A percentile compares a stretch with the other conserved stretches of the same genome.
These are phyloP conservation scores for Tremella yokohamensis DNA, from an alignment of 768 basidiomycete species.

Conservation along the genomic window DNA sequence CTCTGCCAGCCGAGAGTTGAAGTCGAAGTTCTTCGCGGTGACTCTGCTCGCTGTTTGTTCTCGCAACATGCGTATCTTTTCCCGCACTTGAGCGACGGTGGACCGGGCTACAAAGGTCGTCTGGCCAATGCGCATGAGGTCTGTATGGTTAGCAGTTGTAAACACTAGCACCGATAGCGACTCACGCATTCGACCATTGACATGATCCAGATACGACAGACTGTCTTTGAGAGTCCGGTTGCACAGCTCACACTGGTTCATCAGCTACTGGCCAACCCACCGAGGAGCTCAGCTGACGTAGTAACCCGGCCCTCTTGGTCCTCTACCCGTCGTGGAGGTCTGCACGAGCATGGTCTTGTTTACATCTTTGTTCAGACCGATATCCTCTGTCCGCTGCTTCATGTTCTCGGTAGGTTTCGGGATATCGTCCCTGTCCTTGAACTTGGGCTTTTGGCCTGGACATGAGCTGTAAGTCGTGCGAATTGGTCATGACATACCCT, in stretches of 20 bases:
- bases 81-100: conserved; percentile 86
- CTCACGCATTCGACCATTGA: conserved; percentile 90
- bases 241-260: conserved; percentile 71
- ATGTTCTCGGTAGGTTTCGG: conserved; percentile 92
- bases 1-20: conserved; percentile 79
- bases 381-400: conserved; percentile 75
- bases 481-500: conserved; percentile 21
- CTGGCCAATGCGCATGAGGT: conserved; percentile 90
- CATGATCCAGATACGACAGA: conserved; percentile 88
- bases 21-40: conserved; percentile 86
- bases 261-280: neutral
- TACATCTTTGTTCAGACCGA: conserved; percentile 92
- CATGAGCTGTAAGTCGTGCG: neutral
- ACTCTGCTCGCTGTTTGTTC: conserved; percentile 81
- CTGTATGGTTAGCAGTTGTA: conserved; percentile 53
- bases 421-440: conserved; percentile 57
- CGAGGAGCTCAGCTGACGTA: conserved; percentile 52
- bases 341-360: conserved; percentile 93
- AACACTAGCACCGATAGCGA: conserved; percentile 25
- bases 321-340: conserved; percentile 51
- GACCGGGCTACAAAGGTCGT: conserved; percentile 87
- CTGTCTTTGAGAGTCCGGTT: conserved; percentile 89
- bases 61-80: conserved; percentile 78
- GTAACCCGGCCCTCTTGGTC: conserved; percentile 80
- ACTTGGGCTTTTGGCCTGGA: conserved; percentile 62